These are phyloP conservation scores for Phoma sp. DNA, from an alignment of 2,329 filamentous ascomycete species.

Conservation along the genomic window DNA sequence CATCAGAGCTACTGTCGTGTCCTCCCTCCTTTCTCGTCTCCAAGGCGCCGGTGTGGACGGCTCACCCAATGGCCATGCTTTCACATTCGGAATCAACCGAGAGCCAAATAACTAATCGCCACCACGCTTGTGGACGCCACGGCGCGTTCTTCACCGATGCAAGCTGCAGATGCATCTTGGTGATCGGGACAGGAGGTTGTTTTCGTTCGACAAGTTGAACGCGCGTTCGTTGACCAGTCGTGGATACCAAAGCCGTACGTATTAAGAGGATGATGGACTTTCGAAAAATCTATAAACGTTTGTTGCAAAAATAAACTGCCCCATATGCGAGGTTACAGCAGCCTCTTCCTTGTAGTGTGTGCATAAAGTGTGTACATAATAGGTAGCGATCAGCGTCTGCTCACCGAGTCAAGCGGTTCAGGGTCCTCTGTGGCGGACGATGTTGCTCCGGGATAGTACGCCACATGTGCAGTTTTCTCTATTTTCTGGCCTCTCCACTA, in stretches of 20 bases:
- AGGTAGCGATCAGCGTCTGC: slow-evolving; percentile 14
- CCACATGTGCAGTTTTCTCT: slow-evolving; percentile 27
- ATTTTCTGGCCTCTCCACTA: slow-evolving; percentile 23
- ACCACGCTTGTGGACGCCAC: slow-evolving; percentile 2
- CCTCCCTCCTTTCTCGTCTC: slow-evolving; percentile 12
- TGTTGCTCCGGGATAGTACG: slow-evolving; percentile 32
- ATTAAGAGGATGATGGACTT: background rate
- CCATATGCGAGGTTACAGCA: slow-evolving; percentile 7
- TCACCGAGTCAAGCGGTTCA: slow-evolving; percentile 23
- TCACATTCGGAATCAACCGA: slow-evolving; percentile 10
- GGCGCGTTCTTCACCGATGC: background rate
- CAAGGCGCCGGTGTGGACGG: slow-evolving; percentile 2
- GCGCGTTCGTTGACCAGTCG: background rate
- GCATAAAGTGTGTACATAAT: slow-evolving; percentile 1
- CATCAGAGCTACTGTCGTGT: slow-evolving; percentile 10
- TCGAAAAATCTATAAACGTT: background rate
- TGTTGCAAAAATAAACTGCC: slow-evolving; percentile 13
- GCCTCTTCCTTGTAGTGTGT: background rate
- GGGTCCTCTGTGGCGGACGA: slow-evolving; percentile 27
- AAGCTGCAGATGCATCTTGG: background rate
- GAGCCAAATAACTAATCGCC: background rate
- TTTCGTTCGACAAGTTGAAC: background rate
- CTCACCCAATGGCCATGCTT: background rate
- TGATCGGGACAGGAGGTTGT: background rate
- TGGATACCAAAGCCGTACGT: background rate